phyloP scores from a whole-genome alignment of 2,329 filamentous ascomycete species.

The Metarhizium rileyi region DNA sequence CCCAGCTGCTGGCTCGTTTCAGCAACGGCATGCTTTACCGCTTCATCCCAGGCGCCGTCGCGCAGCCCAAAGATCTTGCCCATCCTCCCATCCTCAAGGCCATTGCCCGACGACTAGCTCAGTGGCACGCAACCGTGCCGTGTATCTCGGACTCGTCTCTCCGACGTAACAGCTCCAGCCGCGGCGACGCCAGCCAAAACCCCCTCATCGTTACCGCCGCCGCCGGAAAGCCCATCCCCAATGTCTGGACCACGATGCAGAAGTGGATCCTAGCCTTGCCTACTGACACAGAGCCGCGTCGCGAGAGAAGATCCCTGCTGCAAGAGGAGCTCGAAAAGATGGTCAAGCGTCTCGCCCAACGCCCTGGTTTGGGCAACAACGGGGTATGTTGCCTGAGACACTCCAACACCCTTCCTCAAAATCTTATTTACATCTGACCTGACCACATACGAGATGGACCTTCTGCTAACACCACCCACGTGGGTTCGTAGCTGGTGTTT shows the following conservation, averaged over 20 bases:
- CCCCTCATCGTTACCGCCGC: slow-evolving; percentile 40
- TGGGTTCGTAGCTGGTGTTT: slow-evolving; percentile 60
- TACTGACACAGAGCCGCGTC: slow-evolving; percentile 58
- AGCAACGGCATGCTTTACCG: slow-evolving; percentile 93
- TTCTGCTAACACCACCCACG: slow-evolving; percentile 6
- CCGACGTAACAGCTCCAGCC: slow-evolving; percentile 25
- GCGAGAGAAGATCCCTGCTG: slow-evolving; percentile 54
- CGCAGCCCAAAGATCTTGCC: slow-evolving; percentile 70
- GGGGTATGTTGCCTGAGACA: slow-evolving; percentile 44
- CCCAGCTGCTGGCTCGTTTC: slow-evolving; percentile 81
- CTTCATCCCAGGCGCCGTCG: slow-evolving; percentile 74
- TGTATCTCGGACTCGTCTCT: slow-evolving; percentile 34
- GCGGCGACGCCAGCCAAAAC: slow-evolving; percentile 24
- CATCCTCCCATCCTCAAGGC: slow-evolving; percentile 68
- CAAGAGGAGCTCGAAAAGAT: slow-evolving; percentile 67
- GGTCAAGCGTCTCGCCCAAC: slow-evolving; percentile 61
- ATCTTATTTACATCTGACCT: neutral
- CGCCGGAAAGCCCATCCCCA: slow-evolving; percentile 65
- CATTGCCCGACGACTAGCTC: slow-evolving; percentile 72
- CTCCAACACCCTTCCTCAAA: neutral
- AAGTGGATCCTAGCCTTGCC: slow-evolving; percentile 90
- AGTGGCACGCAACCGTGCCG: slow-evolving; percentile 79
- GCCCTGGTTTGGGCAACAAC: slow-evolving; percentile 64
- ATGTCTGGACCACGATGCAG: slow-evolving; percentile 90
- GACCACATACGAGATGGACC: neutral